These are phyloP conservation scores for Theileria orientalis DNA, from an alignment of 169 alveolate genomes.

Conservation along the genomic window DNA sequence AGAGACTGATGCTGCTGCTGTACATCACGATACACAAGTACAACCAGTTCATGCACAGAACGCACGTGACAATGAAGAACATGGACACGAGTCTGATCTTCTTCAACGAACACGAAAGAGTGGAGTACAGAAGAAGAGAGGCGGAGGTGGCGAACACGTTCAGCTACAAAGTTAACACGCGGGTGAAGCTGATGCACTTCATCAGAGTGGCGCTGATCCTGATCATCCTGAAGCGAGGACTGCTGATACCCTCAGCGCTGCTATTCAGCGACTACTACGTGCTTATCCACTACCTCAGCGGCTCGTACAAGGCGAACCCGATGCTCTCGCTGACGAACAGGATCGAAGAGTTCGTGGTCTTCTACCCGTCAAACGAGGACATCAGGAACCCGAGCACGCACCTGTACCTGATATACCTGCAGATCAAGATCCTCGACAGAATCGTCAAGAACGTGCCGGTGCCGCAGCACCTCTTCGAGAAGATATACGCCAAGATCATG, in stretches of 20 bases:
- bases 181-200: slow-evolving; percentile 8
- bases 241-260: slow-evolving; percentile 8
- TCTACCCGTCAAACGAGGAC: not conserved
- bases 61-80: not conserved
- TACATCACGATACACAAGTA: not conserved
- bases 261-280: slow-evolving; percentile 3
- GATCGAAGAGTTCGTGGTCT: not conserved
- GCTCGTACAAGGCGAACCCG: not conserved
- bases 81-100: not conserved
- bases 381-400: not conserved
- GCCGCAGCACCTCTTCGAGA: not conserved
- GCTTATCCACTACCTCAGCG: not conserved
- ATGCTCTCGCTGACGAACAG: not conserved
- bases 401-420: not conserved
- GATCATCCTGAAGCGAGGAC: slow-evolving; percentile 10
- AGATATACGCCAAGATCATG: not conserved
- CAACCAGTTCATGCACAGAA: not conserved
- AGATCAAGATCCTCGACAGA: slow-evolving; percentile 12
- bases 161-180: not conserved
- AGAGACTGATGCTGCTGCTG: not conserved
- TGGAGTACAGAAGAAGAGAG: not conserved
- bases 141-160: not conserved
- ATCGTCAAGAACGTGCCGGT: slow-evolving; percentile 5
- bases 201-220: slow-evolving; percentile 1
- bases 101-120: not conserved